Evolutionary conservation across 2,329 filamentous ascomycete species (phyloP).

Genomic region (Berkeleyomyces rouxiae): DNA sequence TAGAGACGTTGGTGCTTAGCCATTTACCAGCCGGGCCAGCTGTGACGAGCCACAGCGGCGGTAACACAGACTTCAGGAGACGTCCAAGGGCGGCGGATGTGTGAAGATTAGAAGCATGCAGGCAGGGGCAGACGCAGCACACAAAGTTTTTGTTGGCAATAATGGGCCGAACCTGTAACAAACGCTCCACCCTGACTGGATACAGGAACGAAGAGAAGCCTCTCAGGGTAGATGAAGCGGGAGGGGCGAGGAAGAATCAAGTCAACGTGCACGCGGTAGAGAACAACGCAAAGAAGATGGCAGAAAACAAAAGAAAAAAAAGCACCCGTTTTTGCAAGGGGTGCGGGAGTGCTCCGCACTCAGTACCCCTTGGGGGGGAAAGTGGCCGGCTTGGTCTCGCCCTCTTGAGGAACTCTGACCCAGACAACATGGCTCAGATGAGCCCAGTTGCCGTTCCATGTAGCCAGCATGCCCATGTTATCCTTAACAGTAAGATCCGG

Average conservation of each 20-base stretch:
- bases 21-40: too few species aligned
- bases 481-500: slow-evolving; percentile 57
- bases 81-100: neutral
- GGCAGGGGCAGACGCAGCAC: neutral
- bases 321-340: neutral
- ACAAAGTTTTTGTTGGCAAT: neutral
- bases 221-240: neutral
- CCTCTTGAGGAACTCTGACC: slow-evolving; percentile 52
- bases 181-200: neutral
- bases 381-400: slow-evolving; percentile 47
- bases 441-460: slow-evolving; percentile 75
- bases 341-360: neutral
- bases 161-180: neutral
- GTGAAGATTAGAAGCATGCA: neutral
- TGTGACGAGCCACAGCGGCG: neutral
- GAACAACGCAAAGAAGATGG: neutral
- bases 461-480: slow-evolving; percentile 46
- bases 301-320: neutral
- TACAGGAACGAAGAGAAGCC: neutral
- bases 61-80: neutral
- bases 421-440: slow-evolving; percentile 62
- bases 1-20: too few species aligned
- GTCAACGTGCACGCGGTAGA: neutral
- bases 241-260: neutral
- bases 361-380: slow-evolving; percentile 46